A percentile compares a stretch with the other conserved stretches of the same genome.
phyloP scores from a whole-genome alignment of 371 early-diverging fungal genomes.

The Actinomucor elegans region DNA sequence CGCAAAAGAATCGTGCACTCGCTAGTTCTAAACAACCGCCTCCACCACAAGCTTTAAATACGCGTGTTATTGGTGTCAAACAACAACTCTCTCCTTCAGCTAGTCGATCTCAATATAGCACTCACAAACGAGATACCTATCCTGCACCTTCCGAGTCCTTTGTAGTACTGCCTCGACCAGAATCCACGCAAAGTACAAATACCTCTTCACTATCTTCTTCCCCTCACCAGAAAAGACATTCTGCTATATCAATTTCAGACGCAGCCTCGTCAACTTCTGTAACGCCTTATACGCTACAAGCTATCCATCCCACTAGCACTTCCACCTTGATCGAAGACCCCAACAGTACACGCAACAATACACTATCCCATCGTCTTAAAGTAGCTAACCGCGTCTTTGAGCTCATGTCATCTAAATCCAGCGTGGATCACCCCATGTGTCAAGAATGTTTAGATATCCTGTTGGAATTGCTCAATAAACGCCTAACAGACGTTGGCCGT shows the following conservation, averaged over 20 bases:
- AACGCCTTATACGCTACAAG: not conserved
- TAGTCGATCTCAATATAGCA: not conserved
- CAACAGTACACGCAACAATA: constrained; percentile 34
- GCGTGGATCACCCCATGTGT: constrained; percentile 86
- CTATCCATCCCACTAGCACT: not conserved
- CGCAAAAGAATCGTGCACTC: constrained; percentile 2
- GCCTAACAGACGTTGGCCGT: constrained; percentile 64
- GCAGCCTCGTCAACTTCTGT: too few species aligned
- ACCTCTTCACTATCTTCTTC: constrained; percentile 2
- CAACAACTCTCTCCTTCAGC: not conserved
- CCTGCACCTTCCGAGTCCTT: constrained; percentile 57
- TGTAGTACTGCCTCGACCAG: constrained; percentile 51
- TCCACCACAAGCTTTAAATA: not conserved
- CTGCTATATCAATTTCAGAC: too few species aligned
- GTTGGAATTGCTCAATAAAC: constrained; percentile 65
- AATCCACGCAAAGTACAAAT: constrained; percentile 24
- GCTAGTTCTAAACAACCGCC: not conserved
- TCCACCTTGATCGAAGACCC: constrained; percentile 17
- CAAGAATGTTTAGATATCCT: constrained; percentile 86
- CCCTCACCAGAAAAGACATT: constrained; percentile 4
- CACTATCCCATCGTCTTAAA: constrained; percentile 58
- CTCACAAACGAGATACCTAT: constrained; percentile 17
- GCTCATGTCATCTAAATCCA: constrained; percentile 67
- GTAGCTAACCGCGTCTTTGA: constrained; percentile 71
- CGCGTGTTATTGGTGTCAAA: constrained; percentile 7